A percentile compares a stretch with the other conserved stretches of the same genome.
phyloP scores from a whole-genome alignment of 73 alveolate genomes.

The Paramecium caudatum region DNA sequence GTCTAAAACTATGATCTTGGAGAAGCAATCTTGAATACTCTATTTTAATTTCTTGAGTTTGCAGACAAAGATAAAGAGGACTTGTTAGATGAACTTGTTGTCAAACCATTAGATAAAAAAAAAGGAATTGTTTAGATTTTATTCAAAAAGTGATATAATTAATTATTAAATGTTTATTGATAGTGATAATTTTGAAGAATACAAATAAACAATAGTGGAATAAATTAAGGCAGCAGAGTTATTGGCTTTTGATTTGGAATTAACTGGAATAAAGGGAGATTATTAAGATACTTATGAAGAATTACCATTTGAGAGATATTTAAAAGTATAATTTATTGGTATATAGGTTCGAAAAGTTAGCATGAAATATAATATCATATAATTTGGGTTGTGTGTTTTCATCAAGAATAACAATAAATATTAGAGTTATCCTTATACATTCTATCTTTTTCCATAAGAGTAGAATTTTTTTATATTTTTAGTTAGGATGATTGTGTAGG shows the following conservation, averaged over 20 bases:
- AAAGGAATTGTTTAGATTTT: slow-evolving; percentile 39
- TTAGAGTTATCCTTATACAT: slow-evolving; percentile 24
- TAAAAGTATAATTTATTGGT: slow-evolving; percentile 28
- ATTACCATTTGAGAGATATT: slow-evolving; percentile 60
- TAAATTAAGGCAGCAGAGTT: slow-evolving; percentile 7
- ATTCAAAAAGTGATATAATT: slow-evolving; percentile 53
- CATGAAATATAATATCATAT: slow-evolving; percentile 46
- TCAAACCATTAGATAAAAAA: slow-evolving; percentile 29
- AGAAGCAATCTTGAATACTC: slow-evolving; percentile 10
- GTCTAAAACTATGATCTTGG: not conserved
- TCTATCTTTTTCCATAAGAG: slow-evolving; percentile 59
- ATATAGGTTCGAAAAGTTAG: slow-evolving; percentile 53
- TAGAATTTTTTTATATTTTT: not conserved
- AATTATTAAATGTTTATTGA: slow-evolving; percentile 48
- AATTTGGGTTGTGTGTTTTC: slow-evolving; percentile 57
- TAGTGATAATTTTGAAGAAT: slow-evolving; percentile 14
- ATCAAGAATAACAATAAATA: slow-evolving; percentile 3
- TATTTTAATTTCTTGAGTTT: slow-evolving; percentile 46
- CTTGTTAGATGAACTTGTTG: slow-evolving; percentile 7
- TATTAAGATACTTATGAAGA: slow-evolving; percentile 61
- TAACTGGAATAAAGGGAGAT: slow-evolving; percentile 54
- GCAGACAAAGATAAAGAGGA: slow-evolving; percentile 49
- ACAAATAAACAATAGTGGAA: slow-evolving; percentile 13
- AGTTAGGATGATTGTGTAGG: slow-evolving; percentile 66
- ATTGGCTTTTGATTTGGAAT: slow-evolving; percentile 32